Conservation (phyloP, 2,329 filamentous ascomycete genomes). For the Moelleriella libera region DNA sequence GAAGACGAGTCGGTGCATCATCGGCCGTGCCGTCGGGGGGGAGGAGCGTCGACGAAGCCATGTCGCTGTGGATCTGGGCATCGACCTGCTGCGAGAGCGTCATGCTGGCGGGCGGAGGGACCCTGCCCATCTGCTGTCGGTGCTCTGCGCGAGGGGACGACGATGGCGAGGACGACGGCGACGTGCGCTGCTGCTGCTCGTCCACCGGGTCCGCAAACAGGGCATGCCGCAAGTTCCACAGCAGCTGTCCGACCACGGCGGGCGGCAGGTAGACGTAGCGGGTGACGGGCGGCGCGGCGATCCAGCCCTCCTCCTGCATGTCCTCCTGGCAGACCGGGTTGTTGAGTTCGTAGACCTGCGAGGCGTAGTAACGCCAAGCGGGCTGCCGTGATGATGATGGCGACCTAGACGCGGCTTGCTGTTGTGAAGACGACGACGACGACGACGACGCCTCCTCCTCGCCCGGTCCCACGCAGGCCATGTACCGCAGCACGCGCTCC, state of each 20-base stretch:
- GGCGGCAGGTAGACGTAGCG: conserved; percentile 41
- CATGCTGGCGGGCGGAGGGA: conserved; percentile 7
- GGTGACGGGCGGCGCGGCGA: conserved; percentile 9
- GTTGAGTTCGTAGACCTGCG: conserved; percentile 46
- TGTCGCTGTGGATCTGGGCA: conserved; percentile 34
- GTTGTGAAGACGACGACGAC: too few species aligned
- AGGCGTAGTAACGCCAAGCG: conserved; percentile 14
- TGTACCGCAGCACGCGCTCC: conserved; percentile 38
- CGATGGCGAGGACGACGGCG: too few species aligned
- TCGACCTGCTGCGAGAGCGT: conserved; percentile 38
- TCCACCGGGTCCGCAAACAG: conserved; percentile 19
- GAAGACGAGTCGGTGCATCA: too few species aligned
- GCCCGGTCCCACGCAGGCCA: conserved; percentile 37
- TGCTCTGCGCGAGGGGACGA: too few species aligned
- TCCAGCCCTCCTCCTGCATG: conserved; percentile 41
- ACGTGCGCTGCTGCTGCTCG: not conserved
- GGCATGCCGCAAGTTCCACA: conserved; percentile 42
- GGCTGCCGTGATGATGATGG: not conserved
- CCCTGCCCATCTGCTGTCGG: too few species aligned
- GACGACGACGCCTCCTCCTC: conserved; percentile 10
- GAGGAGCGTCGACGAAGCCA: conserved; percentile 24
- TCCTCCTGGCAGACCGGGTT: conserved; percentile 37
- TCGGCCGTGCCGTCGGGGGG: conserved; percentile 3
- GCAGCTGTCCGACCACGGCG: conserved; percentile 39
- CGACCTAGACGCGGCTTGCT: too few species aligned